These are phyloP conservation scores for Penicillium samsonianum DNA, from an alignment of 495 filamentous ascomycete genomes.

Conservation along the genomic window DNA sequence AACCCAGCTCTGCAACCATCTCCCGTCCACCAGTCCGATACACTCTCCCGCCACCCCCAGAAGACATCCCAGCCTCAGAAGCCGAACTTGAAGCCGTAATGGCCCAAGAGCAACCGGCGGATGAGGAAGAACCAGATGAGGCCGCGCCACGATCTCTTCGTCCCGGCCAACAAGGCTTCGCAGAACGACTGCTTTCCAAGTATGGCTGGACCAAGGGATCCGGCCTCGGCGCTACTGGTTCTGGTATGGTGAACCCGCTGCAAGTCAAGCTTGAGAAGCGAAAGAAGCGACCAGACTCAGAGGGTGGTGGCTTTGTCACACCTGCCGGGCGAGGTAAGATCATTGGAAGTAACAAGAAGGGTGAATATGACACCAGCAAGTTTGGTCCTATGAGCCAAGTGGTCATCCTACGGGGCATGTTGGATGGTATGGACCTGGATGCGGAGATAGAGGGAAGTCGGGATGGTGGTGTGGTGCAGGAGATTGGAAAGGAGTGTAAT, in stretches of 20 bases:
- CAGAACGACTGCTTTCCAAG: conserved; percentile 82
- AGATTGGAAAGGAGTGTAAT: conserved; percentile 91
- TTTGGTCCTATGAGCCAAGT: conserved; percentile 80
- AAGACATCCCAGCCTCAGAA: conserved; percentile 57
- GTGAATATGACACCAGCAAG: conserved; percentile 54
- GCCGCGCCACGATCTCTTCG: conserved; percentile 62
- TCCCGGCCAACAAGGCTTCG: conserved; percentile 82
- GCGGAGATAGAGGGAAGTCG: conserved; percentile 59
- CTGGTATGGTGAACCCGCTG: conserved; percentile 81
- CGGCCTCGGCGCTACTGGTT: conserved; percentile 76
- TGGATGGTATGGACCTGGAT: conserved; percentile 75
- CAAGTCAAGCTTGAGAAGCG: conserved; percentile 80
- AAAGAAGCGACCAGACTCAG: conserved; percentile 73
- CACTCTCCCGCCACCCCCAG: conserved; percentile 59
- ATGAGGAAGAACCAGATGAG: conserved; percentile 45
- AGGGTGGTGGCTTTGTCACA: conserved; percentile 75
- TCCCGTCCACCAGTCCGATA: conserved; percentile 89
- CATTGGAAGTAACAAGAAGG: conserved; percentile 61
- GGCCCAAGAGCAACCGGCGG: conserved; percentile 51
- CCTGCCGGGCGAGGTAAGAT: conserved; percentile 75
- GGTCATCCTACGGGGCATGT: conserved; percentile 76
- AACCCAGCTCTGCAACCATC: conserved; percentile 59
- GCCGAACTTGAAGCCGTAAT: conserved; percentile 56
- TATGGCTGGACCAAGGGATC: conserved; percentile 89
- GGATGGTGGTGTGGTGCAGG: conserved; percentile 76